These are phyloP conservation scores for Erodium maritimum DNA, from an alignment of 345 rosid genomes.

Conservation along the genomic window DNA sequence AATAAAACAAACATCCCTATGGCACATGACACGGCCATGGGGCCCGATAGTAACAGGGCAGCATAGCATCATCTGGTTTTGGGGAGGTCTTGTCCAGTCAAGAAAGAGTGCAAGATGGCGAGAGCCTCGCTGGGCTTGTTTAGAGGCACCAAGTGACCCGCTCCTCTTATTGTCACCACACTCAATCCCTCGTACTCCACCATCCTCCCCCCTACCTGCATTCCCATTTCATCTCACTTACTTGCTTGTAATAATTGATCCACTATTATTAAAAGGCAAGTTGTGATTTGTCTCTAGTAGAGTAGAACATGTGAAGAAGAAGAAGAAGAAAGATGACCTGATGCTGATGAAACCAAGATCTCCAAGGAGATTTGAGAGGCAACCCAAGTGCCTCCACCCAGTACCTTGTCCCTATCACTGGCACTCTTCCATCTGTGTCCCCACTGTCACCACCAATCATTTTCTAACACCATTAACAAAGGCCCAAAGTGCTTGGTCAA, in stretches of 20 bases:
- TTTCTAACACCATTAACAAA: background rate
- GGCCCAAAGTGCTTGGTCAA: background rate
- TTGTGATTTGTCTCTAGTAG: background rate
- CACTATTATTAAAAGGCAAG: background rate
- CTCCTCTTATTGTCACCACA: conserved; percentile 48
- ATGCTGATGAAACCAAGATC: conserved; percentile 42
- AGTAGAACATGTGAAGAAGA: background rate
- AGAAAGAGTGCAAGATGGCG: conserved; percentile 34
- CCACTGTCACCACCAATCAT: conserved; percentile 22
- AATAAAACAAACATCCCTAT: no score
- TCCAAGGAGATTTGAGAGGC: conserved; percentile 34
- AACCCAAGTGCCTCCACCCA: conserved; percentile 39
- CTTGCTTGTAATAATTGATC: background rate
- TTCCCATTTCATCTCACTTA: no score
- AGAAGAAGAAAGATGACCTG: conserved; percentile 20
- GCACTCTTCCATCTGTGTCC: conserved; percentile 50
- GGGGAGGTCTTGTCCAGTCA: conserved; percentile 14
- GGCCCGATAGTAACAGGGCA: no score
- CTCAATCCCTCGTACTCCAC: conserved; percentile 44
- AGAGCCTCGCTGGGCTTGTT: conserved; percentile 47
- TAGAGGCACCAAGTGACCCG: conserved; percentile 55
- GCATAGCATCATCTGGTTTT: conserved; percentile 1
- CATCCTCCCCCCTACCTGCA: conserved; percentile 54
- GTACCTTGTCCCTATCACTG: conserved; percentile 38
- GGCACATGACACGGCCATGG: no score